These are phyloP conservation scores for Debaryomycetaceae sp. DNA, from an alignment of 1,139 yeast species.

Conservation along the genomic window DNA sequence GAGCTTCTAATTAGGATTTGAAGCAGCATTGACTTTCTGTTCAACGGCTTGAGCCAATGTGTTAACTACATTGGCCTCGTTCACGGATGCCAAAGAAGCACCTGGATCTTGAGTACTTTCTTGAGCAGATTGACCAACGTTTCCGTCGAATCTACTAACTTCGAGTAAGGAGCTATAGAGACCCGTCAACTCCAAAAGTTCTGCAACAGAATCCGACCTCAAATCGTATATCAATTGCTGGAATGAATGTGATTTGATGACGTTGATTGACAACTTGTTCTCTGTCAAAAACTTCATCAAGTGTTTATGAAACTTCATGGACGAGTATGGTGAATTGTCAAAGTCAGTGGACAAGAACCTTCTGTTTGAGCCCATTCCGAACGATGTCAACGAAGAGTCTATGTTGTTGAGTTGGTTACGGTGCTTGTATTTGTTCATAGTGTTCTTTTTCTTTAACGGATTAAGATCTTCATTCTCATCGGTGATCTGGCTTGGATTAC, in stretches of 20 bases:
- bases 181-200: slow-evolving; percentile 44
- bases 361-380: slow-evolving; percentile 10
- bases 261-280: slow-evolving; percentile 47
- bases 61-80: slow-evolving; percentile 17
- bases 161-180: slow-evolving; percentile 47
- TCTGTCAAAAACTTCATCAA: slow-evolving; percentile 50
- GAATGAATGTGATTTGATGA: slow-evolving; percentile 50
- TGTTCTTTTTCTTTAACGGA: slow-evolving; percentile 5
- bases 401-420: slow-evolving; percentile 5
- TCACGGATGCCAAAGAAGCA: slow-evolving; percentile 12
- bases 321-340: slow-evolving; percentile 43
- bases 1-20: slow-evolving; percentile 1
- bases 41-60: slow-evolving; percentile 18
- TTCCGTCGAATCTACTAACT: slow-evolving; percentile 33
- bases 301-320: slow-evolving; percentile 50
- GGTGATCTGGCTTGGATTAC: slow-evolving; percentile 4
- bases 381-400: slow-evolving; percentile 8
- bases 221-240: slow-evolving; percentile 51
- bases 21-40: slow-evolving; percentile 12
- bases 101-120: slow-evolving; percentile 5
- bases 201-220: slow-evolving; percentile 45
- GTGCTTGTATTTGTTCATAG: slow-evolving; percentile 6
- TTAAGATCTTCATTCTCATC: slow-evolving; percentile 6
- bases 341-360: slow-evolving; percentile 31
- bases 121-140: slow-evolving; percentile 4